phyloP scores from a whole-genome alignment of 495 filamentous ascomycete genomes.

The Diplogelasinospora grovesii region DNA sequence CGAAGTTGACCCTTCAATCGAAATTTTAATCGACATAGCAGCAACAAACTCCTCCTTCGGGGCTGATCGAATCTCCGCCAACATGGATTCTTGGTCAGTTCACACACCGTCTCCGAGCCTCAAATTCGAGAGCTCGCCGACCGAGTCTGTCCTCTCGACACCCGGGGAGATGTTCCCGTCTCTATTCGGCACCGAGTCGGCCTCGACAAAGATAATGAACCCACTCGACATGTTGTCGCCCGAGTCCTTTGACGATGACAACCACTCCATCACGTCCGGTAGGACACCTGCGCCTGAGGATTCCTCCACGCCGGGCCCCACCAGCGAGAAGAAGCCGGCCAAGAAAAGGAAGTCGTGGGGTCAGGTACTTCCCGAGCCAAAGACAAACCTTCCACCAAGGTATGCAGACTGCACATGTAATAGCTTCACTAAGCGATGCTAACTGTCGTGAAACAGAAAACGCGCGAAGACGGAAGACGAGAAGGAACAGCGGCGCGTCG shows the following conservation, averaged over 20 bases:
- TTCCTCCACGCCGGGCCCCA: conserved; percentile 14
- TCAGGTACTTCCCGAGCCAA: conserved; percentile 91
- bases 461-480: conserved; percentile 98
- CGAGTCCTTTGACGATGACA: conserved; percentile 29
- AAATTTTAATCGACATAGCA: conserved; percentile 7
- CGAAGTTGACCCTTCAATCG: conserved; percentile 1
- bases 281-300: conserved; percentile 12
- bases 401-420: conserved; percentile 48
- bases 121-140: conserved; percentile 43
- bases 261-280: conserved; percentile 12
- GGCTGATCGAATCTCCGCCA: conserved; percentile 5
- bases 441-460: conserved; percentile 60
- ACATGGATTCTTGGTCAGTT: conserved; percentile 35
- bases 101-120: conserved; percentile 34
- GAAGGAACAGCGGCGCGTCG: conserved; percentile 95
- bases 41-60: conserved; percentile 24
- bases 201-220: conserved; percentile 27
- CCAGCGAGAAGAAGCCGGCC: conserved; percentile 62
- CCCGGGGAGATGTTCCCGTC: conserved; percentile 46
- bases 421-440: conserved; percentile 1
- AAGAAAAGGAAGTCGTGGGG: conserved; percentile 99
- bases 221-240: conserved; percentile 43
- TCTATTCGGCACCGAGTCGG: conserved; percentile 34
- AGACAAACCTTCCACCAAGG: conserved; percentile 94
- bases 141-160: conserved; percentile 47